phyloP scores from a whole-genome alignment of 768 basidiomycete genomes.

The Aureoboletus auriporus region DNA sequence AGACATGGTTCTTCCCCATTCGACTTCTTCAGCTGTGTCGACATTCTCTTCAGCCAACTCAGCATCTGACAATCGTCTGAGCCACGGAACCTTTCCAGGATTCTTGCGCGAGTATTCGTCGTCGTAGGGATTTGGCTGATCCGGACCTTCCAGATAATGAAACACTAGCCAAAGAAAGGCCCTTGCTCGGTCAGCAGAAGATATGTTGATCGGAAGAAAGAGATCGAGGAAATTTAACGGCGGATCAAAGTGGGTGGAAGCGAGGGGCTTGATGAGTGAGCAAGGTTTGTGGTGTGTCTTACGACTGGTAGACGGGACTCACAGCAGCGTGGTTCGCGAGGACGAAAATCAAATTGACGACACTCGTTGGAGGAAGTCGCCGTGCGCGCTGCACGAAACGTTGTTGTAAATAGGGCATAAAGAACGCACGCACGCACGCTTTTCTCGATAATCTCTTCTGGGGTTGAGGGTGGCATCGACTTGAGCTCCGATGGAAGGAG shows the following conservation, averaged over 20 bases:
- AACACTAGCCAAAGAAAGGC: constrained; percentile 84
- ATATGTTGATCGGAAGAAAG: constrained; percentile 72
- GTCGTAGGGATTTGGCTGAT: constrained; percentile 68
- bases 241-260: constrained; percentile 69
- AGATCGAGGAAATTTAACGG: constrained; percentile 77
- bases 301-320: constrained; percentile 25
- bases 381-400: constrained; percentile 44
- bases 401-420: constrained; percentile 2
- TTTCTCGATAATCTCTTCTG: constrained; percentile 68
- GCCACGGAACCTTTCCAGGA: constrained; percentile 59
- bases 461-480: constrained; percentile 63
- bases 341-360: constrained; percentile 84
- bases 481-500: constrained; percentile 67
- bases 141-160: constrained; percentile 70
- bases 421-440: constrained; percentile 41
- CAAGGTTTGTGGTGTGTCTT: constrained; percentile 6
- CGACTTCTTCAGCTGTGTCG: constrained; percentile 72
- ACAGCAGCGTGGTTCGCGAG: constrained; percentile 77
- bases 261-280: constrained; percentile 44
- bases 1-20: constrained; percentile 77
- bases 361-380: constrained; percentile 73
- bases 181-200: constrained; percentile 67
- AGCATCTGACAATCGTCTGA: constrained; percentile 50
- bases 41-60: constrained; percentile 68
- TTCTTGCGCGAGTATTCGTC: constrained; percentile 57